These are phyloP conservation scores for Diplodia intermedia DNA, from an alignment of 2,329 filamentous ascomycete species.

Conservation along the genomic window DNA sequence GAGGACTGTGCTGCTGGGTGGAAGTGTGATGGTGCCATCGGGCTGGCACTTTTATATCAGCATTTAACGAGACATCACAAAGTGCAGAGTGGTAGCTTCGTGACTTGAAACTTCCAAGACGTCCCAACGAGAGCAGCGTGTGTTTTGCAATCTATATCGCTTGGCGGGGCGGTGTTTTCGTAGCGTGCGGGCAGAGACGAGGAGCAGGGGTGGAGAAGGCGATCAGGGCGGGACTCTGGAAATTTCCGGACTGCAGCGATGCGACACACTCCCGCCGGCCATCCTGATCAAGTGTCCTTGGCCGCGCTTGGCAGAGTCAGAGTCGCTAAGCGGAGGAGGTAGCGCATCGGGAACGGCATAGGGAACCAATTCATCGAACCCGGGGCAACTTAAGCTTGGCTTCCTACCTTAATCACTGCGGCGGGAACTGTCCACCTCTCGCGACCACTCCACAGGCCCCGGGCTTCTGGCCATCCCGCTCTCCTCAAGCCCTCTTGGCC, in stretches of 20 bases:
- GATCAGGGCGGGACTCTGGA: slow-evolving; percentile 3
- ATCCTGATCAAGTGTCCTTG: slow-evolving; percentile 25
- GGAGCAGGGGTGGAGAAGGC: neutral
- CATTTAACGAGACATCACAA: neutral
- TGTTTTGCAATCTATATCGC: slow-evolving; percentile 23
- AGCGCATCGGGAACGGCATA: neutral
- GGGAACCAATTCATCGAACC: slow-evolving; percentile 10
- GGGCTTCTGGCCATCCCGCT: neutral
- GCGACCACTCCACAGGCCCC: neutral
- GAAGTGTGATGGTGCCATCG: neutral
- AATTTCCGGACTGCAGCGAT: slow-evolving; percentile 13
- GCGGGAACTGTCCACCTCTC: neutral
- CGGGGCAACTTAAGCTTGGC: slow-evolving; percentile 15
- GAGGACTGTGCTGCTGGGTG: slow-evolving; percentile 26
- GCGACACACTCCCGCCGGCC: slow-evolving; percentile 6
- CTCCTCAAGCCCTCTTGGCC: slow-evolving; percentile 10
- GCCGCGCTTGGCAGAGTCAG: slow-evolving; percentile 26
- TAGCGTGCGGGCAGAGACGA: neutral
- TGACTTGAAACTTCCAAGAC: slow-evolving; percentile 24
- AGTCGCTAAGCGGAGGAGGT: neutral
- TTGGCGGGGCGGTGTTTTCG: slow-evolving; percentile 4
- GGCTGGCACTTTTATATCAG: slow-evolving; percentile 8
- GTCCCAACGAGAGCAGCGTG: neutral
- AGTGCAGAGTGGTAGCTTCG: slow-evolving; percentile 6
- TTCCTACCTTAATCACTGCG: slow-evolving; percentile 4